Evolutionary conservation across 2,329 filamentous ascomycete species (phyloP).

Genomic region (Blumeria hordei): DNA sequence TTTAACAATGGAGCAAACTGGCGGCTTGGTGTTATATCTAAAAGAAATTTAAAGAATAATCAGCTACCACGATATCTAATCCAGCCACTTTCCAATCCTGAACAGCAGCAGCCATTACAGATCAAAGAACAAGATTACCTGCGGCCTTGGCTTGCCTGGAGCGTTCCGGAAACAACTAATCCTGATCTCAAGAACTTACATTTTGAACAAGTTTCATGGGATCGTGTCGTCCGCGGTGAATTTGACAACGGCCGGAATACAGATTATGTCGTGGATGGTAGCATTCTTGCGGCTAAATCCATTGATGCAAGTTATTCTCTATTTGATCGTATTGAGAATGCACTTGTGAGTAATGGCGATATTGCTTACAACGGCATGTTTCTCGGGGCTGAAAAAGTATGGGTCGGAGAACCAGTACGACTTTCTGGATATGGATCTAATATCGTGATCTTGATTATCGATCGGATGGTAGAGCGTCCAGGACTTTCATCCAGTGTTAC

Average conservation of each 20-base stretch:
- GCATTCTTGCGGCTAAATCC: constrained; percentile 29
- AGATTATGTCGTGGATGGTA: constrained; percentile 28
- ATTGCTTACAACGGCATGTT: constrained; percentile 27
- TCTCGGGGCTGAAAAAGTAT: constrained; percentile 33
- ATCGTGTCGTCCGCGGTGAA: constrained; percentile 18
- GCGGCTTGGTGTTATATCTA: constrained; percentile 26
- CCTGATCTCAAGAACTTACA: constrained; percentile 17
- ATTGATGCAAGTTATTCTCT: constrained; percentile 30
- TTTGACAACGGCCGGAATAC: constrained; percentile 19
- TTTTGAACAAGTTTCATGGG: constrained; percentile 28
- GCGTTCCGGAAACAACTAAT: constrained; percentile 25
- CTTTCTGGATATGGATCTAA: constrained; percentile 16
- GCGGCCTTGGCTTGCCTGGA: constrained; percentile 34
- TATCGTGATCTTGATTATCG: constrained; percentile 22
- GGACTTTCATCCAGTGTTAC: constrained; percentile 15
- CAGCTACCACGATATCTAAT: constrained; percentile 18
- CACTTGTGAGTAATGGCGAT: constrained; percentile 17
- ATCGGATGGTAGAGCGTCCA: constrained; percentile 15
- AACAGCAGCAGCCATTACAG: constrained; percentile 16
- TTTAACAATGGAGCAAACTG: constrained; percentile 26
- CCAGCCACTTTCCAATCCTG: constrained; percentile 24
- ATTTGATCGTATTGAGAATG: constrained; percentile 21
- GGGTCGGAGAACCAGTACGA: constrained; percentile 32
- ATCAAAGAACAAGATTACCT: constrained; percentile 21
- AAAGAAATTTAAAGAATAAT: constrained; percentile 18